A percentile compares a stretch with the other conserved stretches of the same genome.
Evolutionary conservation across 2,329 filamentous ascomycete genomes (phyloP).

Genomic region (Fusarium sp.): DNA sequence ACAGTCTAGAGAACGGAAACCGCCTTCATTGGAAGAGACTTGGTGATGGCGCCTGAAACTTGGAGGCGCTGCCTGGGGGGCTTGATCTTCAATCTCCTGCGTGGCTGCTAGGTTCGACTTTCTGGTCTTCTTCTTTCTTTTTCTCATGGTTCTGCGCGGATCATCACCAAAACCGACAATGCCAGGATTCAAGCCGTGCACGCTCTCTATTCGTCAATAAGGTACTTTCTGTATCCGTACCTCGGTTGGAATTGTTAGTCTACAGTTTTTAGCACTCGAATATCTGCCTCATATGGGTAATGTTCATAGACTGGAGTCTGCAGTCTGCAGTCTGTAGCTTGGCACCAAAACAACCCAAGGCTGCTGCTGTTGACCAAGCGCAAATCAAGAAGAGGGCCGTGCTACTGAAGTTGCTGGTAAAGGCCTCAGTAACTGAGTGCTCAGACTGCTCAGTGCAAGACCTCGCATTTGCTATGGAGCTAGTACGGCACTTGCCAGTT

Average conservation of each 20-base stretch:
- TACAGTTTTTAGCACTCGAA: background rate
- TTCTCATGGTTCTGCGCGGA: constrained; percentile 3
- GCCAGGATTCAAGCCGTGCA: background rate
- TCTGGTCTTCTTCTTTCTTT: constrained; percentile 12
- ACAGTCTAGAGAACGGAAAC: constrained; percentile 41
- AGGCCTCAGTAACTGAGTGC: background rate
- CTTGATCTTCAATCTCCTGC: constrained; percentile 38
- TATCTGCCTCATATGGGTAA: background rate
- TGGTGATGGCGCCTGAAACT: constrained; percentile 47
- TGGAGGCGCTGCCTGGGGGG: constrained; percentile 42
- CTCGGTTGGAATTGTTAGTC: background rate
- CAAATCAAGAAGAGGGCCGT: constrained; percentile 27
- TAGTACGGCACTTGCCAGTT: constrained; percentile 22
- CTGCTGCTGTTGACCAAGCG: constrained; percentile 6
- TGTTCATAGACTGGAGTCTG: background rate
- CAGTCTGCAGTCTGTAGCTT: background rate
- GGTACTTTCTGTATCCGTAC: background rate
- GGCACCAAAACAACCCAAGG: too few species aligned
- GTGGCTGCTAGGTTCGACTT: constrained; percentile 2
- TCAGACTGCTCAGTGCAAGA: background rate
- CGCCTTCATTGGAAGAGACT: constrained; percentile 40
- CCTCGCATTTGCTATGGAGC: constrained; percentile 3
- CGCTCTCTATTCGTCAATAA: too few species aligned
- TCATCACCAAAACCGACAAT: constrained; percentile 8
- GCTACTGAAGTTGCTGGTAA: constrained; percentile 3